phyloP scores from a whole-genome alignment of 1,284 basidiomycete genomes.

The Marasmius fiardii region DNA sequence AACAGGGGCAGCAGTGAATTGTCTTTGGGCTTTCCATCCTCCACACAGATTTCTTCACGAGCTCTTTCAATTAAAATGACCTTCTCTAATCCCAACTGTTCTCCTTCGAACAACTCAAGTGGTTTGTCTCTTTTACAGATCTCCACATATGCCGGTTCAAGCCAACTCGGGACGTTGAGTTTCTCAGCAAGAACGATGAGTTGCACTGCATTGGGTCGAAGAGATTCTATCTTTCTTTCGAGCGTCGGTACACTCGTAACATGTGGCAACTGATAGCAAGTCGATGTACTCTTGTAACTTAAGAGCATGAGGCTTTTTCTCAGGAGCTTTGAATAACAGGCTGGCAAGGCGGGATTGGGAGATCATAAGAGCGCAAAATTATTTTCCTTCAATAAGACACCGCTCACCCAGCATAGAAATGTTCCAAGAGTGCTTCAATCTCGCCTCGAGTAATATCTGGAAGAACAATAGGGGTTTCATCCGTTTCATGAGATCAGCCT shows the following conservation, averaged over 20 bases:
- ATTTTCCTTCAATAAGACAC: not conserved
- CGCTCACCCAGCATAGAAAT: slow-evolving; percentile 34
- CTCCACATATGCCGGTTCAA: slow-evolving; percentile 33
- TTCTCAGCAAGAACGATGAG: slow-evolving; percentile 33
- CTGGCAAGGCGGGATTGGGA: not conserved
- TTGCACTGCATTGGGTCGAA: slow-evolving; percentile 28
- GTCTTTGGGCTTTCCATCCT: too few species aligned
- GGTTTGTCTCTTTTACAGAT: slow-evolving; percentile 31
- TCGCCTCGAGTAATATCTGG: slow-evolving; percentile 23
- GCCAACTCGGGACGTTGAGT: slow-evolving; percentile 35
- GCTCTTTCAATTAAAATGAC: slow-evolving; percentile 23
- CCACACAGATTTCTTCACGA: slow-evolving; percentile 15
- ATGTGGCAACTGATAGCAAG: slow-evolving; percentile 32
- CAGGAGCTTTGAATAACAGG: slow-evolving; percentile 23
- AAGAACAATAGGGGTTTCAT: slow-evolving; percentile 27
- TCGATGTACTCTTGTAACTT: slow-evolving; percentile 31
- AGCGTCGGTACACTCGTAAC: slow-evolving; percentile 27
- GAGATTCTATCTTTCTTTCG: slow-evolving; percentile 27
- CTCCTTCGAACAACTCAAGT: slow-evolving; percentile 32
- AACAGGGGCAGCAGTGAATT: too few species aligned
- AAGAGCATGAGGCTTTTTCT: slow-evolving; percentile 15
- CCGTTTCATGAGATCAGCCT: slow-evolving; percentile 19
- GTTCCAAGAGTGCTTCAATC: slow-evolving; percentile 31
- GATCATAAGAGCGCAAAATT: not conserved
- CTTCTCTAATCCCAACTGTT: slow-evolving; percentile 27